phyloP scores from a whole-genome alignment of 2,329 filamentous ascomycete genomes.

The Penicillium sclerotiorum region DNA sequence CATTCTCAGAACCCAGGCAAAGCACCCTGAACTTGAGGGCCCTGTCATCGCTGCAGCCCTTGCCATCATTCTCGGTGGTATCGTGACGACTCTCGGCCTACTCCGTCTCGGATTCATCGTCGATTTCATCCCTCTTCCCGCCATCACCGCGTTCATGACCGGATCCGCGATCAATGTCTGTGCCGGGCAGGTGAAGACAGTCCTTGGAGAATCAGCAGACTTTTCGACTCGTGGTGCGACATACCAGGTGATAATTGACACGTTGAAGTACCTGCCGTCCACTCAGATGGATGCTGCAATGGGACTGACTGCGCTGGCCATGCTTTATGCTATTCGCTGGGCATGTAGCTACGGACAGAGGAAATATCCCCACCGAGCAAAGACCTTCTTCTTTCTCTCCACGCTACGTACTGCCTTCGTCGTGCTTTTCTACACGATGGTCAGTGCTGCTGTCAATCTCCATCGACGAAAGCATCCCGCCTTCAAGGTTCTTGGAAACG shows the following conservation, averaged over 20 bases:
- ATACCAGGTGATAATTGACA: slow-evolving; percentile 82
- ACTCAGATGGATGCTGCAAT: slow-evolving; percentile 78
- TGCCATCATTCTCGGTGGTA: slow-evolving; percentile 73
- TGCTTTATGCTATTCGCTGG: slow-evolving; percentile 76
- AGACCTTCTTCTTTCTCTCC: slow-evolving; percentile 83
- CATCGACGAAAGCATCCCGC: slow-evolving; percentile 63
- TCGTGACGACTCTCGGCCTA: slow-evolving; percentile 78
- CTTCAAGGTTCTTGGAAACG: slow-evolving; percentile 73
- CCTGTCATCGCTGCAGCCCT: slow-evolving; percentile 77
- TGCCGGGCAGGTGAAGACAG: slow-evolving; percentile 75
- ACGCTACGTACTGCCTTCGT: slow-evolving; percentile 90
- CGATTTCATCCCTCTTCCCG: slow-evolving; percentile 86
- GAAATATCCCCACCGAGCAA: slow-evolving; percentile 69
- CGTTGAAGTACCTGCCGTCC: slow-evolving; percentile 68
- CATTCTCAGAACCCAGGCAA: slow-evolving; percentile 63
- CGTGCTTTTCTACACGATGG: slow-evolving; percentile 86
- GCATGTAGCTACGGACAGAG: slow-evolving; percentile 67
- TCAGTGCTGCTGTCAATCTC: slow-evolving; percentile 83
- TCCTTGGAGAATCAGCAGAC: slow-evolving; percentile 71
- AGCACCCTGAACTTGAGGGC: slow-evolving; percentile 57
- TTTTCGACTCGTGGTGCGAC: slow-evolving; percentile 77
- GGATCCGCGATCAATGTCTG: slow-evolving; percentile 90
- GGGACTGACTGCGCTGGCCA: slow-evolving; percentile 76
- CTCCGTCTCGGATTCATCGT: slow-evolving; percentile 85
- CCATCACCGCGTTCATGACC: slow-evolving; percentile 95